These are phyloP conservation scores for Aegilops longissima DNA, from an alignment of 176 grass and related monocot species.

Conservation along the genomic window DNA sequence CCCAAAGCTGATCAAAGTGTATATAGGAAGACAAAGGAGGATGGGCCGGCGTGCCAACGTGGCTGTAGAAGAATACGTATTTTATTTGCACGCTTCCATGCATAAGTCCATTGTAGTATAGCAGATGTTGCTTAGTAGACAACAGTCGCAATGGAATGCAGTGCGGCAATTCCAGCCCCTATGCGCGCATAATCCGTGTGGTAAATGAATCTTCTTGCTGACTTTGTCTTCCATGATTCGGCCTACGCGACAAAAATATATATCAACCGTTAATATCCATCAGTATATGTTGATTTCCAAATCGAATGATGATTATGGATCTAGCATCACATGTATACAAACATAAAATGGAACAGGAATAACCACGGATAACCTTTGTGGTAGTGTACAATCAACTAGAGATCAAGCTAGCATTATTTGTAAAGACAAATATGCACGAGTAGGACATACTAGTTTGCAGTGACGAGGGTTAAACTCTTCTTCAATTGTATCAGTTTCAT, in stretches of 20 bases:
- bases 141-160: neutral
- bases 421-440: too few species aligned
- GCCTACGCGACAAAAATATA: neutral
- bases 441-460: too few species aligned
- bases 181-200: neutral
- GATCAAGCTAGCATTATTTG: too few species aligned
- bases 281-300: neutral
- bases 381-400: too few species aligned
- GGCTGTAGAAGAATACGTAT: neutral
- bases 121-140: neutral
- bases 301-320: neutral
- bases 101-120: neutral
- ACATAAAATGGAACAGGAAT: neutral
- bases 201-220: neutral
- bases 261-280: neutral
- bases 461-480: too few species aligned
- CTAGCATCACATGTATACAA: too few species aligned
- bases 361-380: neutral
- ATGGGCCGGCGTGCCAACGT: neutral
- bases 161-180: too few species aligned
- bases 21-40: neutral
- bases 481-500: too few species aligned
- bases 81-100: neutral
- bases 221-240: neutral
- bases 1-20: neutral